Percentiles rank a stretch among this genome's conserved stretches.
Conservation (phyloP, 495 filamentous ascomycete genomes). For the Hypoxylon fragiforme region DNA sequence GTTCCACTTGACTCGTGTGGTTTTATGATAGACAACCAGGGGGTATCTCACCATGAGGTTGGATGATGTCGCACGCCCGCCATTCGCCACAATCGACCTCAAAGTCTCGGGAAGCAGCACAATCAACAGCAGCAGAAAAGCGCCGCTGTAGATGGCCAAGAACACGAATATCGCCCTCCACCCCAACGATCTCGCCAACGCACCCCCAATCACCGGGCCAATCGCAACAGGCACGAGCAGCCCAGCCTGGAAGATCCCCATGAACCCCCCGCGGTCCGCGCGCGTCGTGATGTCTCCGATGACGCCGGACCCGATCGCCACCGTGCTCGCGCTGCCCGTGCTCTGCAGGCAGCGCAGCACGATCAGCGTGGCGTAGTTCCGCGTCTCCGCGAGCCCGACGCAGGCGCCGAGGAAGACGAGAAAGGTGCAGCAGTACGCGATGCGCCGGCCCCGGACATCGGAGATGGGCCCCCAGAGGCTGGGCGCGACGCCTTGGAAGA, state of each 20-base stretch:
- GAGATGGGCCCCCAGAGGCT: constrained; percentile 56
- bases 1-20: constrained; percentile 29
- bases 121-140: constrained; percentile 47
- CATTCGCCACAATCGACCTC: constrained; percentile 57
- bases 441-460: constrained; percentile 52
- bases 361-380: constrained; percentile 51
- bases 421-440: constrained; percentile 52
- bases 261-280: constrained; percentile 57
- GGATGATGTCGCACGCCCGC: constrained; percentile 38
- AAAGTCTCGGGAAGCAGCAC: constrained; percentile 58
- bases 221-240: constrained; percentile 52
- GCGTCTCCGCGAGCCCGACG: constrained; percentile 51
- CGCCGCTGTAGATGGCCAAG: constrained; percentile 51
- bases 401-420: constrained; percentile 52
- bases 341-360: constrained; percentile 55
- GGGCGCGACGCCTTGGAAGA: constrained; percentile 56
- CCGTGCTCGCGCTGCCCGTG: constrained; percentile 55
- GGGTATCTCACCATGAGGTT: constrained; percentile 40
- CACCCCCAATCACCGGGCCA: constrained; percentile 60
- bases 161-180: constrained; percentile 65
- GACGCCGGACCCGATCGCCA: constrained; percentile 60
- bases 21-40: constrained; percentile 40
- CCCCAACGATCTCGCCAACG: constrained; percentile 53
- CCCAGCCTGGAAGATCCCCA: constrained; percentile 58
- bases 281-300: constrained; percentile 59